Conservation (phyloP, 2,329 filamentous ascomycete genomes). For the Cercospora nicotianae region DNA sequence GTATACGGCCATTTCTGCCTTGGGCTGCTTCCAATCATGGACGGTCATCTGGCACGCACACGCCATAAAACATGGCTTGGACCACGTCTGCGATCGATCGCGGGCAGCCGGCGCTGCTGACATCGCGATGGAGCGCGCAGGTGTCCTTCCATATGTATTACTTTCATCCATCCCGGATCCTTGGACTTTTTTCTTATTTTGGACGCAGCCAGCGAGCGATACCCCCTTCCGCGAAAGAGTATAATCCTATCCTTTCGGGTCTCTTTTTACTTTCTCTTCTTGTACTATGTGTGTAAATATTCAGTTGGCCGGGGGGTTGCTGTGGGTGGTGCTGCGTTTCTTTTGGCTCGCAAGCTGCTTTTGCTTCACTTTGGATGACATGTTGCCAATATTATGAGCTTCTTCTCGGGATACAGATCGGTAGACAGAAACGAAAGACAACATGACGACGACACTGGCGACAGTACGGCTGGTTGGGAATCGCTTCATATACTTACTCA, state of each 20-base stretch:
- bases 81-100: not conserved
- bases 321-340: not conserved
- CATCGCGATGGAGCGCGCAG: not conserved
- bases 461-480: not conserved
- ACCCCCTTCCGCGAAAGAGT: slow-evolving; percentile 10
- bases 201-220: slow-evolving; percentile 7
- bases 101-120: not conserved
- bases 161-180: not conserved
- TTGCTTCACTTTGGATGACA: not conserved
- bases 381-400: not conserved
- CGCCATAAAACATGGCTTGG: not conserved
- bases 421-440: slow-evolving; percentile 8
- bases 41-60: slow-evolving; percentile 3
- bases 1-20: slow-evolving; percentile 11
- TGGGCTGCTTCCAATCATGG: slow-evolving; percentile 8
- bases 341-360: not conserved
- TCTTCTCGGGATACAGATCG: not conserved
- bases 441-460: not conserved
- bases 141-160: not conserved
- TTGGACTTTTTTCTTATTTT: not conserved
- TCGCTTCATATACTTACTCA: not conserved
- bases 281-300: slow-evolving; percentile 6
- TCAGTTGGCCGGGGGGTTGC: not conserved
- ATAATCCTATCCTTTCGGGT: not conserved
- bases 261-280: not conserved